These are phyloP conservation scores for Eucalyptus curtisii DNA, from an alignment of 345 rosid genomes.

Conservation along the genomic window DNA sequence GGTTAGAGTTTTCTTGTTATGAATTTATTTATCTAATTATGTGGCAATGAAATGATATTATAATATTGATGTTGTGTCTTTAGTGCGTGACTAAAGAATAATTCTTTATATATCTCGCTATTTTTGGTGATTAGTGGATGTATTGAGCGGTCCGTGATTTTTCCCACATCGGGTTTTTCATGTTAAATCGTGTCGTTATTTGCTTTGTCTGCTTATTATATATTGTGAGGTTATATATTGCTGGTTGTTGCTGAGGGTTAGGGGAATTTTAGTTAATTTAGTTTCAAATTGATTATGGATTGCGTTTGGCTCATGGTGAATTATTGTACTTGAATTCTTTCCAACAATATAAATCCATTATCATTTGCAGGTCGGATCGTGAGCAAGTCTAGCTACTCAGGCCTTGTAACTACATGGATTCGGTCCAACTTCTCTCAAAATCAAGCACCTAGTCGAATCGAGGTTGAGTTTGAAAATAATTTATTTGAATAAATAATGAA, in stretches of 20 bases:
- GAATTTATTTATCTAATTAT: fast-evolving
- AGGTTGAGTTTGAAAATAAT: neutral
- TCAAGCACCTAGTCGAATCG: neutral
- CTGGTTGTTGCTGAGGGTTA: fast-evolving
- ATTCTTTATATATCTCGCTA: fast-evolving
- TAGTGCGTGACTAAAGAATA: no score
- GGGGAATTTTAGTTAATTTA: no score
- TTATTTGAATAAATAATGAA: neutral
- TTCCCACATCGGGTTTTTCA: fast-evolving
- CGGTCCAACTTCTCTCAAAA: neutral
- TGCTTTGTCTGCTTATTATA: no score
- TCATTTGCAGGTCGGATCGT: neutral
- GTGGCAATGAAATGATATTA: no score
- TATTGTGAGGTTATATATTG: no score
- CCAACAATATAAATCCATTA: neutral
- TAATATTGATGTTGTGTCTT: no score
- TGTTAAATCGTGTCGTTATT: no score
- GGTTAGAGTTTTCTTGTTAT: fast-evolving
- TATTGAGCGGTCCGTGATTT: fast-evolving
- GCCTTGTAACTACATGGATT: neutral
- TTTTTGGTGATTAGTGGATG: fast-evolving
- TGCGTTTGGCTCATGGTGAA: no score
- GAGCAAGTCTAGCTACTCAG: neutral
- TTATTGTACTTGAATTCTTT: no score
- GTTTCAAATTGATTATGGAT: no score